Evolutionary conservation across 371 early-diverging fungal species (phyloP), one percentile per base, ranked within the genome.

Genomic region (Amoeboaphelidium occidentale): DNA sequence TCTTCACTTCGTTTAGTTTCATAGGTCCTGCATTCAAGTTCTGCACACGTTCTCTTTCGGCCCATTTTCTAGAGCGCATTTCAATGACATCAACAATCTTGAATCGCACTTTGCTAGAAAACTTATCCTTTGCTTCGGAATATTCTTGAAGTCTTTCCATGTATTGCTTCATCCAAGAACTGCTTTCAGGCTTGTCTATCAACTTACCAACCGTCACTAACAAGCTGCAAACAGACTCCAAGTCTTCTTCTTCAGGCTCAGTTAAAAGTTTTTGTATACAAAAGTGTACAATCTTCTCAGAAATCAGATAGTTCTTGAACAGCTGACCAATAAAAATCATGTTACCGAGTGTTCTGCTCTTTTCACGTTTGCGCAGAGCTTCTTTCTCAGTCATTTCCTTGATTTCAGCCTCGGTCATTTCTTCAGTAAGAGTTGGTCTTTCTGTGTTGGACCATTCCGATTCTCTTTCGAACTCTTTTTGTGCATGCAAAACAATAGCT

Each of bases 311-410:
- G 45, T 73, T 62, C 66, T 84, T 81, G 76, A 81, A 96, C 46
- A 96, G 68, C 63, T 93, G 90, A 59, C 94, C 91, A 56, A 96
- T 83, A 61, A 92, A 91, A 43, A 68, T 65, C 27, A 89, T 78
- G 56, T 92, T 77, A 57, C 93, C 93, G 48, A 96, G 75, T 49
- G 81, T 84, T 39, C 81, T 79, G 54, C 92, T 84, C 73, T 96
- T 93, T 49, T 82, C 74, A 73, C 88, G 91, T 57, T 66, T 73
- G 3, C 84, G 73, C 50, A 76, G 68, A 61, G 85, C 84, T 62
- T 90, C 78, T 52, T 80, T 82, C 46, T 79, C 76, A 0, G 78
- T 69, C 56, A 62, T 23, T 32, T 56, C 56, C 21, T 45, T 56
- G 23, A 42, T 46, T n/a, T 50, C 51, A 1, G 49, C 56, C 43